Conservation (phyloP, 495 filamentous ascomycete genomes). For the Astrothelium subdiscretum region DNA sequence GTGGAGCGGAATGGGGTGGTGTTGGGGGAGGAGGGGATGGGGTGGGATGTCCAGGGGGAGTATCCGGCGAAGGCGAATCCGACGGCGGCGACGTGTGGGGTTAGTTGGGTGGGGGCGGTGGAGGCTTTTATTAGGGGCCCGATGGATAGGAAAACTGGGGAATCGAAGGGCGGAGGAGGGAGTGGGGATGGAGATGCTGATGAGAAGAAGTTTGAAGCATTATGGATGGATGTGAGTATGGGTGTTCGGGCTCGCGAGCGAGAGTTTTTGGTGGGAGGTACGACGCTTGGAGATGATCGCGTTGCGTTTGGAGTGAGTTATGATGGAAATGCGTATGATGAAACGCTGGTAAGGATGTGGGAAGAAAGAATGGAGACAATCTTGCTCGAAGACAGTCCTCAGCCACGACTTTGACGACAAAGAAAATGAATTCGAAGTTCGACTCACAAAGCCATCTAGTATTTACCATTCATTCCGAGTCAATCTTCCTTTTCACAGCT, state of each 20-base stretch:
- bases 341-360: conserved; percentile 9
- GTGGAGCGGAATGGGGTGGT: conserved; percentile 20
- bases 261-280: neutral
- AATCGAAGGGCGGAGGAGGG: conserved; percentile 15
- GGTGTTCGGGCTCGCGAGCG: conserved; percentile 6
- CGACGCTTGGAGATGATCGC: neutral
- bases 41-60: conserved; percentile 25
- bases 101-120: conserved; percentile 24
- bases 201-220: conserved; percentile 19
- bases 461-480: neutral
- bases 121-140: conserved; percentile 15
- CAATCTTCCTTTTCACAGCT: conserved; percentile 3
- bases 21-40: conserved; percentile 12
- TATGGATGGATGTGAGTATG: conserved; percentile 13
- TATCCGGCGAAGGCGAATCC: conserved; percentile 19
- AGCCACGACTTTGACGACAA: neutral
- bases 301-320: conserved; percentile 16
- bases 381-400: conserved; percentile 5
- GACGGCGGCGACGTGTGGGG: conserved; percentile 24
- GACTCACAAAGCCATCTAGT: neutral
- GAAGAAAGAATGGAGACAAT: conserved; percentile 7
- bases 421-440: neutral
- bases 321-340: conserved; percentile 21
- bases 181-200: conserved; percentile 27
- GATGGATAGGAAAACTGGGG: conserved; percentile 11